Percentiles rank a stretch among this genome's conserved stretches.
Conservation (phyloP, 208 protist species). For the Crithidia expoeki region DNA sequence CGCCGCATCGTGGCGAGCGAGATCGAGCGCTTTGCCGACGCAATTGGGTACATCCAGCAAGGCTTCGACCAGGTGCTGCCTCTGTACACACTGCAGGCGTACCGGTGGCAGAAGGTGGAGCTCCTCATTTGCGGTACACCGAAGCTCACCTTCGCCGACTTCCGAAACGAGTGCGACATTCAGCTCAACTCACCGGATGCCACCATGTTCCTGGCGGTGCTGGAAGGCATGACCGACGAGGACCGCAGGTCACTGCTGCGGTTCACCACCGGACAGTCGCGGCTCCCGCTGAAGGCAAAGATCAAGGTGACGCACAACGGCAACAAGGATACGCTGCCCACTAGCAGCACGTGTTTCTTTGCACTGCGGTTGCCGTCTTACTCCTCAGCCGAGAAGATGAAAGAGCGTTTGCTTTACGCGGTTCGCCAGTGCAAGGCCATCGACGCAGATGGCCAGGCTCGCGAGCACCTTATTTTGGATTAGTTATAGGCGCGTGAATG, state of each 20-base stretch:
- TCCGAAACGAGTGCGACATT: conserved; percentile 77
- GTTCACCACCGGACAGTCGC: conserved; percentile 89
- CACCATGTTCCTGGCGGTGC: conserved; percentile 74
- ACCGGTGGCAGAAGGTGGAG: conserved; percentile 88
- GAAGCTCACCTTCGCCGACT: conserved; percentile 80
- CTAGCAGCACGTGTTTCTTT: conserved; percentile 96
- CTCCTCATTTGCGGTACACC: conserved; percentile 77
- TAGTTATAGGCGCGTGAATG: neutral
- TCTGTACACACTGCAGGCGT: conserved; percentile 82
- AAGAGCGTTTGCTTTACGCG: conserved; percentile 94
- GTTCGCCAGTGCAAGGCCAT: conserved; percentile 95
- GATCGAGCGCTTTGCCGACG: conserved; percentile 66
- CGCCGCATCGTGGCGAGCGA: conserved; percentile 66
- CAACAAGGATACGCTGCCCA: conserved; percentile 82
- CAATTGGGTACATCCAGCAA: conserved; percentile 73
- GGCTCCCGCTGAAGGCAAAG: conserved; percentile 76
- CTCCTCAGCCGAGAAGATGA: conserved; percentile 84
- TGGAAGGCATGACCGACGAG: conserved; percentile 83
- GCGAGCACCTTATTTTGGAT: conserved; percentile 71
- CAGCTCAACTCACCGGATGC: conserved; percentile 55
- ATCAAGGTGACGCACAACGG: conserved; percentile 89
- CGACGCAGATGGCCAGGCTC: conserved; percentile 90
- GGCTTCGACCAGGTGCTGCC: conserved; percentile 86
- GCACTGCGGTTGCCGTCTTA: conserved; percentile 92
- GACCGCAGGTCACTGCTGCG: conserved; percentile 85